Percentiles rank a stretch among this genome's conserved stretches.
Evolutionary conservation across 1,284 basidiomycete species (phyloP).

Genomic region (Pseudozyma sp.): DNA sequence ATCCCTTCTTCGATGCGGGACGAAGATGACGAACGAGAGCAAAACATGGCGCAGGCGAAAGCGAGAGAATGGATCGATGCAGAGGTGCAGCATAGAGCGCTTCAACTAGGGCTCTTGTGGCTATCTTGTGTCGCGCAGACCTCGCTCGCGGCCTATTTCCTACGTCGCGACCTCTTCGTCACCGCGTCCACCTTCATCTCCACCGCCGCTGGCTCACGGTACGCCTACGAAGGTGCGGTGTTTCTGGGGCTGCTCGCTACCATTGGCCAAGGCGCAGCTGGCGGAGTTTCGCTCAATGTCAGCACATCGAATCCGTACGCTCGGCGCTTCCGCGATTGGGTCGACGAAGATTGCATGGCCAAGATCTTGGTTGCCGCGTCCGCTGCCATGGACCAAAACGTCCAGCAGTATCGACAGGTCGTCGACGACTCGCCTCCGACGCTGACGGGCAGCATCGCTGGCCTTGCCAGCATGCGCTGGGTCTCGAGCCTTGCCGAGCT

Average conservation of each 20-base stretch:
- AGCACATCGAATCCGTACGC: constrained; percentile 54
- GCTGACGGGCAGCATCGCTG: constrained; percentile 34
- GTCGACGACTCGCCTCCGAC: constrained; percentile 45
- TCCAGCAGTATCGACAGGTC: constrained; percentile 34
- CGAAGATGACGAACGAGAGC: constrained; percentile 24
- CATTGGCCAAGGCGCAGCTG: constrained; percentile 49
- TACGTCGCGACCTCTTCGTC: constrained; percentile 61
- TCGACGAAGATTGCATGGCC: constrained; percentile 52
- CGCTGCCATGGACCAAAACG: constrained; percentile 33
- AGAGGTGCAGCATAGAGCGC: constrained; percentile 46
- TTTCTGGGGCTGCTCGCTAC: constrained; percentile 61
- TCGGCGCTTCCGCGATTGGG: constrained; percentile 51
- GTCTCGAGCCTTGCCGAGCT: constrained; percentile 33
- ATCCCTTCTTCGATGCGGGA: constrained; percentile 36
- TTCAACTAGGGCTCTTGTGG: constrained; percentile 58
- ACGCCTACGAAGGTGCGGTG: constrained; percentile 56
- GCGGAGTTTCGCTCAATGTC: constrained; percentile 33
- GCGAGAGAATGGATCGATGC: constrained; percentile 44
- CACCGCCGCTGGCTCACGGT: constrained; percentile 34
- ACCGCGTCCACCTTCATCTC: constrained; percentile 47
- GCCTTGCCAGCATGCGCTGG: constrained; percentile 47
- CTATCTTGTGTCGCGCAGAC: constrained; percentile 54
- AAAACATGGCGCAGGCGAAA: constrained; percentile 21
- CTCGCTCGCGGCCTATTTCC: constrained; percentile 61
- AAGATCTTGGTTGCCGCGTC: constrained; percentile 36